Conservation (phyloP, 2,329 filamentous ascomycete genomes). For the Sclerotinia trifoliorum region DNA sequence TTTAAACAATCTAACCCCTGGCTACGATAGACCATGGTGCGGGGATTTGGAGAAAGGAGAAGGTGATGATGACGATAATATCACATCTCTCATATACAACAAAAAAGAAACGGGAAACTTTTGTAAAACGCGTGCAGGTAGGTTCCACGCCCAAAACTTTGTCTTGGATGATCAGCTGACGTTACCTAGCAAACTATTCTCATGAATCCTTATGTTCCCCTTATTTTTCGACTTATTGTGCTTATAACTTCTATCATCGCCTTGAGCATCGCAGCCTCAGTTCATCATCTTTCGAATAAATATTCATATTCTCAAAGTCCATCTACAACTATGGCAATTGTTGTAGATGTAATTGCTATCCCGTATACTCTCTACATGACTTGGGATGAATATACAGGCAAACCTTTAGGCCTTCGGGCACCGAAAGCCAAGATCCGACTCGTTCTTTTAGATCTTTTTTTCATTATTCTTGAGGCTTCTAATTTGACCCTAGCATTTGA, state of each 20-base stretch:
- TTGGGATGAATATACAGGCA: constrained; percentile 93
- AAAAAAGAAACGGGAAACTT: constrained; percentile 34
- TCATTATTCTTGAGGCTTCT: constrained; percentile 95
- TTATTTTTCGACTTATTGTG: constrained; percentile 78
- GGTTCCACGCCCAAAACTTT: constrained; percentile 4
- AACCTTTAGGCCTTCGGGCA: constrained; percentile 82
- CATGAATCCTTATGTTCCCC: constrained; percentile 68
- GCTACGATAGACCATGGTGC: constrained; percentile 40
- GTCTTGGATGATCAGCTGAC: constrained; percentile 21
- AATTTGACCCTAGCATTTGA: constrained; percentile 90
- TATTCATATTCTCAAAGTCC: constrained; percentile 57
- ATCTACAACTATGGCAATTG: constrained; percentile 83
- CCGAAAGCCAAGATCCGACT: constrained; percentile 84
- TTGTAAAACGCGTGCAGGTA: constrained; percentile 37
- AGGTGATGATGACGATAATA: constrained; percentile 35
- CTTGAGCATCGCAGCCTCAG: constrained; percentile 72
- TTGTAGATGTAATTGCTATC: constrained; percentile 84
- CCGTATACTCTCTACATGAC: constrained; percentile 93
- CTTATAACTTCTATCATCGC: constrained; percentile 80
- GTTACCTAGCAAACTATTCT: constrained; percentile 34
- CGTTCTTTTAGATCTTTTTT: constrained; percentile 88
- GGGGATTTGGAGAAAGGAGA: constrained; percentile 36
- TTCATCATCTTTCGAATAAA: constrained; percentile 55
- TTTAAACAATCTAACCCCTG: constrained; percentile 37
- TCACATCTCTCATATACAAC: constrained; percentile 34